Evolutionary conservation across 192 early-diverging fungal species (phyloP).

Genomic region (Anaeromyces robustus): DNA sequence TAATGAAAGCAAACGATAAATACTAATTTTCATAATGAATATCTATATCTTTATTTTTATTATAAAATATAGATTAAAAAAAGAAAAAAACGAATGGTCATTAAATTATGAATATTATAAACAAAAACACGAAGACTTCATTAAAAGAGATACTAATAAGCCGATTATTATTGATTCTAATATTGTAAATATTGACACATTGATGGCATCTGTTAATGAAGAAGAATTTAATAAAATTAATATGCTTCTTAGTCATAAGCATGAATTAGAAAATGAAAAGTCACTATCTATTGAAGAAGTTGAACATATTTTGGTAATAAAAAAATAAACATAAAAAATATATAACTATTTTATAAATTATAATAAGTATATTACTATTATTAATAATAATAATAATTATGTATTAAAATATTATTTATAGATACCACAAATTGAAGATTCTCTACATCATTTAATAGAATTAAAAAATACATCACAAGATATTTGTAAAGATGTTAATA

Average conservation of each 20-base stretch:
- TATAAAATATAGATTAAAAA: neutral
- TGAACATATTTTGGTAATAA: neutral
- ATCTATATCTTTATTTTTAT: neutral
- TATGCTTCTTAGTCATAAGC: neutral
- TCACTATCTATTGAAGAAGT: neutral
- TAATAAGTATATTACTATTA: neutral
- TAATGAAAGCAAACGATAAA: no score
- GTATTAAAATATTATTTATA: neutral
- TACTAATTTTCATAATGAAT: no score
- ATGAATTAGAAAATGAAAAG: neutral
- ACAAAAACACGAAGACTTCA: neutral
- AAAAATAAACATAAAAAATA: neutral
- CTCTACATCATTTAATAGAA: neutral
- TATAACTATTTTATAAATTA: neutral
- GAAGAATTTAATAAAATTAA: neutral
- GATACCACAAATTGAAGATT: neutral
- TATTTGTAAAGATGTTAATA: neutral
- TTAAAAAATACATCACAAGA: neutral
- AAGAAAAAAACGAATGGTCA: neutral
- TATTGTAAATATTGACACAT: neutral
- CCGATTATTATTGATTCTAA: neutral
- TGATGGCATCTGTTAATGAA: neutral
- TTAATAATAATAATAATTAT: no score
- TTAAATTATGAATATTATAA: neutral
- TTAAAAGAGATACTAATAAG: neutral